phyloP scores from a whole-genome alignment of 768 basidiomycete genomes.

The Agaricus blazei region DNA sequence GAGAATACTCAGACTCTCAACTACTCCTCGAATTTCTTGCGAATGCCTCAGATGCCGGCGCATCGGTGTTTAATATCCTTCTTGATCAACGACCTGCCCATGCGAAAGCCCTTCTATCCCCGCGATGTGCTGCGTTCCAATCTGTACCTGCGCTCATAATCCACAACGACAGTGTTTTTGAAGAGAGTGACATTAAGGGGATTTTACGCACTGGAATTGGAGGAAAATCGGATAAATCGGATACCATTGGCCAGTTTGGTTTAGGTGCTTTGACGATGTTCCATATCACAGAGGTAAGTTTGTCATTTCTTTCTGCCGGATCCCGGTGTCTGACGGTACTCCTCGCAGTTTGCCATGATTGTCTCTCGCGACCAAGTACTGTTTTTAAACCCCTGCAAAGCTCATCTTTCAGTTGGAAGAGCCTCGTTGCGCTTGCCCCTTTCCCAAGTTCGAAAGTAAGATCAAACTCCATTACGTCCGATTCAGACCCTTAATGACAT shows the following conservation, averaged over 20 bases:
- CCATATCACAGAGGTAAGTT: slow-evolving; percentile 43
- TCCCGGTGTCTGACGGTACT: not conserved
- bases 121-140: slow-evolving; percentile 29
- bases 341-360: slow-evolving; percentile 25
- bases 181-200: slow-evolving; percentile 38
- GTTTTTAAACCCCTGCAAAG: slow-evolving; percentile 43
- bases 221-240: slow-evolving; percentile 30
- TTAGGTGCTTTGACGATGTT: slow-evolving; percentile 48
- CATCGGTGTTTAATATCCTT: slow-evolving; percentile 35
- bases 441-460: slow-evolving; percentile 28
- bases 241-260: slow-evolving; percentile 48
- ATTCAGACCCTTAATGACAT: not conserved
- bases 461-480: not conserved
- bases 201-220: slow-evolving; percentile 41
- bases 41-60: slow-evolving; percentile 47
- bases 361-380: slow-evolving; percentile 26
- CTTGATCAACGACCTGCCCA: slow-evolving; percentile 24
- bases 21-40: slow-evolving; percentile 47
- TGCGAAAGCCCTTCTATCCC: slow-evolving; percentile 22
- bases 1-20: slow-evolving; percentile 36
- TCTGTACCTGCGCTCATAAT: slow-evolving; percentile 34
- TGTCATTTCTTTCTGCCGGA: not conserved
- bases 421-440: slow-evolving; percentile 29
- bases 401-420: slow-evolving; percentile 30
- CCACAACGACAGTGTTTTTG: slow-evolving; percentile 39